Base-by-base conservation (phyloP, 2,329 filamentous ascomycete species). In the Trichoderma harzianum region DNA sequence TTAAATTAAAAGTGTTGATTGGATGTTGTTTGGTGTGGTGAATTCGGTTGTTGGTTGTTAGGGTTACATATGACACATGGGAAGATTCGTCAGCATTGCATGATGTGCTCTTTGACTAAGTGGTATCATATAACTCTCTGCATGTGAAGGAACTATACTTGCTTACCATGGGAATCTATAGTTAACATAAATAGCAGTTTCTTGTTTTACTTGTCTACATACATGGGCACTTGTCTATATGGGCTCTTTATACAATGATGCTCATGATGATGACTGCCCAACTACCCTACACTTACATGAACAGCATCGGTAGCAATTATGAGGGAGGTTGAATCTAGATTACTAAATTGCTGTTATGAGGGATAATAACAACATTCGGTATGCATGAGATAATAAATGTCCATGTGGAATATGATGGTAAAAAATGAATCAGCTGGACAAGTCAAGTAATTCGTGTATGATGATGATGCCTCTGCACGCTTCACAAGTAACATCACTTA, bases 101-200 rank as follows among this genome's bases (percentile, higher is more conserved):
- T 53, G n/a, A 24, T 53, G 39, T 24, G 47, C n/a, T 14, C 5
- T 5, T 24, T 53, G 47, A 14, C 14, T 24, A 3, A 7, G 21
- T 43, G 21, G 6, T 14, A 24, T 24, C n/a, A 53, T 24, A 3
- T 7, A 3, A 53, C 3, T 53, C n/a, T 21, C 11, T 53, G 2
- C 47, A 24, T 53, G 1, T 7, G 47, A 53, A 14, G 2, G 21
- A 14, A 3, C 0, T 24, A 21, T 12, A 24, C 11, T 14, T 11
- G n/a, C 0, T 7, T 12, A 3, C 5, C 21, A 1, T 1, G 3
- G 21, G n/a, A 11, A 14, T 24, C 1, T 24, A 11, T 24, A 24
- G 10, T 2, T 1, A 11, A 51, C 5, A 53, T 24, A 6, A 2
- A 1, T 1, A 53, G 14, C 11, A 24, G 5, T 24, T 1, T 53